Percentiles rank a stretch among this genome's conserved stretches.
phyloP scores from a whole-genome alignment of 331 rosid genomes.

The Rosa hybrid region DNA sequence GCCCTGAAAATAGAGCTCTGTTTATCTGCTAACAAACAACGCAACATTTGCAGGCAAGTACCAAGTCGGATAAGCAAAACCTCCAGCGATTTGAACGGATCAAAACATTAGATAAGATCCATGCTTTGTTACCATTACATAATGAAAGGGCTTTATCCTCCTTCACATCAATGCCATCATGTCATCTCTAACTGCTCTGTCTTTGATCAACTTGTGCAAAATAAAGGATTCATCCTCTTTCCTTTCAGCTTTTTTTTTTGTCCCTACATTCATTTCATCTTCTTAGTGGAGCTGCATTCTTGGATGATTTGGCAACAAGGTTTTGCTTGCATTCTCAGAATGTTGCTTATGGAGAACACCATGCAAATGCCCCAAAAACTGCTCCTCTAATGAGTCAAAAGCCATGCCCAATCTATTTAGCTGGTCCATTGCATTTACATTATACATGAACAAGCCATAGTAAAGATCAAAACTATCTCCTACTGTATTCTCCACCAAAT shows the following conservation, averaged over 20 bases:
- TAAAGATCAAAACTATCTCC: conserved; percentile 10
- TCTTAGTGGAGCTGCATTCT: not conserved
- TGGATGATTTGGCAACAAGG: not conserved
- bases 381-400: not conserved
- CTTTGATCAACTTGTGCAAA: not conserved
- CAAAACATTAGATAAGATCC: no score
- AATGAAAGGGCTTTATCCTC: not conserved
- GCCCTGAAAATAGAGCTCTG: not conserved
- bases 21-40: not conserved
- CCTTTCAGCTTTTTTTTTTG: not conserved
- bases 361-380: not conserved
- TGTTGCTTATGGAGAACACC: not conserved
- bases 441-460: not conserved
- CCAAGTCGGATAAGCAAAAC: not conserved
- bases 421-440: not conserved
- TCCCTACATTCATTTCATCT: not conserved
- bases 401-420: not conserved
- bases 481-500: conserved; percentile 1
- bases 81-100: not conserved
- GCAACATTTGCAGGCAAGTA: not conserved
- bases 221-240: not conserved
- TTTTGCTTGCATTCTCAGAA: not conserved
- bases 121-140: not conserved
- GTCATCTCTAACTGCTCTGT: not conserved
- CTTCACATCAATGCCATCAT: not conserved